Conservation (phyloP, 1,139 yeast species). For the Hansenula lynferdii region DNA sequence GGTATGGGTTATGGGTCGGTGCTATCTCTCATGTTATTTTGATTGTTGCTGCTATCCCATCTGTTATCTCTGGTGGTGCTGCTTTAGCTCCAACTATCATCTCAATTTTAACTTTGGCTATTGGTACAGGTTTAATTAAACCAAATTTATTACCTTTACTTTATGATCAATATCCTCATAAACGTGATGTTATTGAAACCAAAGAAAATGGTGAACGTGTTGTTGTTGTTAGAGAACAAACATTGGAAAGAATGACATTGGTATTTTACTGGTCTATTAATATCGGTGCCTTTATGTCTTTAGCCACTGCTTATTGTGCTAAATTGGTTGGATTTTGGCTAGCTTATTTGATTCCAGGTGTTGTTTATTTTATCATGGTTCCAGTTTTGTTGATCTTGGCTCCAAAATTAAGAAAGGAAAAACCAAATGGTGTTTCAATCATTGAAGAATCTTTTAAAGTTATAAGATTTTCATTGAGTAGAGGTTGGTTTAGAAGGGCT, state of each 20-base stretch:
- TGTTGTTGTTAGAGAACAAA: slow-evolving; percentile 62
- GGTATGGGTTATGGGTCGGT: slow-evolving; percentile 51
- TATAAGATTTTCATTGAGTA: slow-evolving; percentile 32
- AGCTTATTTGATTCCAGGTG: slow-evolving; percentile 54
- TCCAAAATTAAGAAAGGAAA: slow-evolving; percentile 29
- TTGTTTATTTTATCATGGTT: slow-evolving; percentile 43
- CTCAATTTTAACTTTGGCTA: slow-evolving; percentile 61
- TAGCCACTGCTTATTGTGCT: slow-evolving; percentile 70
- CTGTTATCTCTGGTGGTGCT: slow-evolving; percentile 38
- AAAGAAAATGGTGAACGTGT: slow-evolving; percentile 60
- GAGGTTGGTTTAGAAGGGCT: slow-evolving; percentile 34
- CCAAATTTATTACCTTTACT: slow-evolving; percentile 70
- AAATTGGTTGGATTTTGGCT: slow-evolving; percentile 68
- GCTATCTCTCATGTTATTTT: slow-evolving; percentile 56
- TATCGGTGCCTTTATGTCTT: slow-evolving; percentile 67
- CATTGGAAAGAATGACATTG: slow-evolving; percentile 71
- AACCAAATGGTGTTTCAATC: slow-evolving; percentile 42
- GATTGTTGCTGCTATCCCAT: slow-evolving; percentile 65
- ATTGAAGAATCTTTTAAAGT: slow-evolving; percentile 38
- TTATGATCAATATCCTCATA: slow-evolving; percentile 63
- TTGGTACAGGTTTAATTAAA: slow-evolving; percentile 79
- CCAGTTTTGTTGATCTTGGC: slow-evolving; percentile 34
- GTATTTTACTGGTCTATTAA: slow-evolving; percentile 75
- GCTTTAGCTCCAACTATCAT: slow-evolving; percentile 46
- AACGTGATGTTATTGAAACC: slow-evolving; percentile 51